A percentile compares a stretch with the other conserved stretches of the same genome.
Evolutionary conservation across 176 grass and related monocot genomes (phyloP).

Genomic region (Bolboschoenus planiculmis): DNA sequence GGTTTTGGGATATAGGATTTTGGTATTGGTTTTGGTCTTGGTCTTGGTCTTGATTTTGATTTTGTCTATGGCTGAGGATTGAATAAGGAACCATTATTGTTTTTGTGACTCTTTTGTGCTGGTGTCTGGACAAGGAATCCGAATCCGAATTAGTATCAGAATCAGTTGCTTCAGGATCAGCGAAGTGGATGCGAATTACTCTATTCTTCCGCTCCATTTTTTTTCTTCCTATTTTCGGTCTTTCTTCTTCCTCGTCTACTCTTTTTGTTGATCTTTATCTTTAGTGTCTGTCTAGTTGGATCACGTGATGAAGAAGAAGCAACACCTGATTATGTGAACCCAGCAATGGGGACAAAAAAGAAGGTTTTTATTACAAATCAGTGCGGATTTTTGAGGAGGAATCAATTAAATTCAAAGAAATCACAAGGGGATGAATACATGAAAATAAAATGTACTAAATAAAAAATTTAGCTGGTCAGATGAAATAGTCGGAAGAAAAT

Average conservation of each 20-base stretch:
- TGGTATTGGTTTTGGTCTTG: neutral
- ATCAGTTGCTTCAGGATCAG: slow-evolving; percentile 18
- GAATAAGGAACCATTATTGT: neutral
- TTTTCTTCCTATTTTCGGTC: neutral
- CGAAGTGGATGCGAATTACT: slow-evolving; percentile 1
- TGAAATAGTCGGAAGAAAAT: neutral
- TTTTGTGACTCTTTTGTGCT: neutral
- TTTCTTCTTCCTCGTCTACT: neutral
- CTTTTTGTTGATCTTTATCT: neutral
- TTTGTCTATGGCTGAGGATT: neutral
- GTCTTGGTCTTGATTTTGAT: neutral
- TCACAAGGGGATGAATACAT: neutral
- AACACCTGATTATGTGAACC: slow-evolving; percentile 16
- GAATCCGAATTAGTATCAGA: slow-evolving; percentile 7
- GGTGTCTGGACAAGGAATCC: neutral
- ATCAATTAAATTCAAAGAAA: neutral
- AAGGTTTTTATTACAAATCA: neutral
- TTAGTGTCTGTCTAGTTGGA: neutral
- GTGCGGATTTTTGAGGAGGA: neutral
- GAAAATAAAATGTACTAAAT: neutral
- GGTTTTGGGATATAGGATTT: slow-evolving; percentile 5
- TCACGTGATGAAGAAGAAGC: slow-evolving; percentile 20
- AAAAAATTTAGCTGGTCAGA: neutral
- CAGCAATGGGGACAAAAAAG: neutral
- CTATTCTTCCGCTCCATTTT: neutral